These are phyloP conservation scores for Didymella keratinophila DNA, from an alignment of 2,329 filamentous ascomycete genomes.

Conservation along the genomic window DNA sequence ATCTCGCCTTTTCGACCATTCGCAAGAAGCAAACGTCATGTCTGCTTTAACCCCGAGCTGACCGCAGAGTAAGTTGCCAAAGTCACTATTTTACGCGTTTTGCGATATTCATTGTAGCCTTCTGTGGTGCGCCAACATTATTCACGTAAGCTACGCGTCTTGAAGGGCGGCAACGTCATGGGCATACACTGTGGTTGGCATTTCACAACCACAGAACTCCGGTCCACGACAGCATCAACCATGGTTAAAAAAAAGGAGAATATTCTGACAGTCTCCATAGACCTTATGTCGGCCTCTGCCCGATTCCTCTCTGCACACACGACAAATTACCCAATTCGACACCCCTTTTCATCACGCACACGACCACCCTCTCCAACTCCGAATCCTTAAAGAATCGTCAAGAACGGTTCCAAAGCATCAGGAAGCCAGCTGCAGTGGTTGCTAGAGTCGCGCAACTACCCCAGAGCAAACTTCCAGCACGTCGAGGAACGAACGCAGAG, in stretches of 20 bases:
- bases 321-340: constrained; percentile 17
- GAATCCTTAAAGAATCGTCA: not conserved
- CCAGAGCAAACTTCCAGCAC: not conserved
- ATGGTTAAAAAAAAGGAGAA: not conserved
- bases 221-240: not conserved
- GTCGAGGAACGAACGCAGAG: constrained; percentile 2
- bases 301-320: constrained; percentile 20
- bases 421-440: not conserved
- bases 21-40: constrained; percentile 40
- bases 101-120: not conserved
- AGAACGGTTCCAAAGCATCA: not conserved
- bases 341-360: constrained; percentile 10
- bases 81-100: not conserved
- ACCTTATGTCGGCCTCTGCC: constrained; percentile 31
- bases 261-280: constrained; percentile 26
- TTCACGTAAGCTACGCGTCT: constrained; percentile 5
- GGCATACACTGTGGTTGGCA: not conserved
- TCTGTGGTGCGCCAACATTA: constrained; percentile 2
- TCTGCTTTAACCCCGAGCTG: constrained; percentile 37
- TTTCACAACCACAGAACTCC: not conserved
- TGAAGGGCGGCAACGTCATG: constrained; percentile 2
- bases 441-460: not conserved
- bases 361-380: constrained; percentile 1
- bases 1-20: constrained; percentile 36
- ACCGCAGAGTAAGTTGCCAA: constrained; percentile 34